These are phyloP conservation scores for Cyclostephanos tholiformis DNA, from an alignment of 108 stramenopile genomes.

Conservation along the genomic window DNA sequence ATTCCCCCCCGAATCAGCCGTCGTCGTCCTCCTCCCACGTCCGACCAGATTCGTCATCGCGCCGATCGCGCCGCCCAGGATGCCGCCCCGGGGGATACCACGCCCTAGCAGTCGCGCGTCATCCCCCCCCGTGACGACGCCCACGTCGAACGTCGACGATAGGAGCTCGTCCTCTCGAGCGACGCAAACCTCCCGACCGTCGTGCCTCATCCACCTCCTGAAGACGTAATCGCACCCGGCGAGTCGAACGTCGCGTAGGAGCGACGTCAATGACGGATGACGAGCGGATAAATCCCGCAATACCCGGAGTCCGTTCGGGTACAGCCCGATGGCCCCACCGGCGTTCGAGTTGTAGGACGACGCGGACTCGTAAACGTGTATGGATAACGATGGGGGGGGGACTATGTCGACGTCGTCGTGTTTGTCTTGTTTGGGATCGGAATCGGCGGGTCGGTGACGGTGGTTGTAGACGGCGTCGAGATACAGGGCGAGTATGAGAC, in stretches of 20 bases:
- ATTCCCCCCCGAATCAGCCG: background rate
- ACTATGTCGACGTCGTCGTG: too few relatives aligned
- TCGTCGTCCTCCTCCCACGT: background rate
- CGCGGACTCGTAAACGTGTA: conserved; percentile 54
- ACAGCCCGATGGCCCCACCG: conserved; percentile 69
- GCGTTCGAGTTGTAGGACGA: conserved; percentile 39
- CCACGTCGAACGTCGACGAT: conserved; percentile 12
- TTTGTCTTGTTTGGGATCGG: too few relatives aligned
- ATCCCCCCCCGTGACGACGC: background rate
- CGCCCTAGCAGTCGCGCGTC: too few relatives aligned
- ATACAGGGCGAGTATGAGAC: conserved; percentile 59
- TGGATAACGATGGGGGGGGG: conserved; percentile 6
- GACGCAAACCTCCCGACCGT: conserved; percentile 61
- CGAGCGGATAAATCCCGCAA: conserved; percentile 48
- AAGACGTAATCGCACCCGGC: conserved; percentile 64
- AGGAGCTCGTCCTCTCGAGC: conserved; percentile 57
- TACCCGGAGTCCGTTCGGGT: conserved; percentile 71
- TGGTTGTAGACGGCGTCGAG: conserved; percentile 45
- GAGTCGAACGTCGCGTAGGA: conserved; percentile 35
- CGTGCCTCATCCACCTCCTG: conserved; percentile 69
- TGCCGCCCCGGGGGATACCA: too few relatives aligned
- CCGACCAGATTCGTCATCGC: too few relatives aligned
- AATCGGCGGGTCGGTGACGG: background rate
- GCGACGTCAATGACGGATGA: conserved; percentile 16
- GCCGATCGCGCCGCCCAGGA: too few relatives aligned